Base-by-base conservation (phyloP, 805 yeast species). In the Metschnikowia anglica region DNA sequence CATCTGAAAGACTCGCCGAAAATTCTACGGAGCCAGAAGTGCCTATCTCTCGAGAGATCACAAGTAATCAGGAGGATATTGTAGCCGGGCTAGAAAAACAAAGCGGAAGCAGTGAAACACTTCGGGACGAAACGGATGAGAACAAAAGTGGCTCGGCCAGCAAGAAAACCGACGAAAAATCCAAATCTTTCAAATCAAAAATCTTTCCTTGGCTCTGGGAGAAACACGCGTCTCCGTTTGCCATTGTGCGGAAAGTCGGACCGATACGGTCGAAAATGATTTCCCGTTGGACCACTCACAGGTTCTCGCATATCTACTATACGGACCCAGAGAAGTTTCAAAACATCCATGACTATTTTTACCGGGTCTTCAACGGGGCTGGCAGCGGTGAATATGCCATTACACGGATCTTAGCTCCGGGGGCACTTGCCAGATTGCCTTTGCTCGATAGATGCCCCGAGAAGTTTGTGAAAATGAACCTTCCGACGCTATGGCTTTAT, bases 341-440 rank as follows among this genome's bases (percentile, higher is more conserved):
- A 51, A 65, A 65, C 48, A 55, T 81, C 42, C 85, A 79, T 54
- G 70, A 69, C 41, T 83, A 82, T 54, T 70, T 78, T 18, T 76
- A 79, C 51, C 66, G 77, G 46, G 63, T 72, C 1, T 77, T 81
- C 55, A 70, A 72, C 41, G 78, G 72, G 0, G 73, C 67, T 43
- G 85, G 82, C 0, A 77, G 83, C 19, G 88, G 88, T 0, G 88
- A 82, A 55, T 77, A 66, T 55, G 83, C 82, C 2, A 63, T 82
- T 33, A 79, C 86, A 0, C 68, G 85, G 49, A 50, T 82, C 0
- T 63, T 82, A 31, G 83, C 77, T 0, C 77, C 80, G 6, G 84
- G 83, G 10, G 81, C 81, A 0, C 76, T 68, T 26, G 66, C 86
- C 0, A 72, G 75, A 49, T 58, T 77, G 29, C 88, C 88, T 2